Conservation (phyloP, 208 protist species). For the Trypanosoma scelopori region DNA sequence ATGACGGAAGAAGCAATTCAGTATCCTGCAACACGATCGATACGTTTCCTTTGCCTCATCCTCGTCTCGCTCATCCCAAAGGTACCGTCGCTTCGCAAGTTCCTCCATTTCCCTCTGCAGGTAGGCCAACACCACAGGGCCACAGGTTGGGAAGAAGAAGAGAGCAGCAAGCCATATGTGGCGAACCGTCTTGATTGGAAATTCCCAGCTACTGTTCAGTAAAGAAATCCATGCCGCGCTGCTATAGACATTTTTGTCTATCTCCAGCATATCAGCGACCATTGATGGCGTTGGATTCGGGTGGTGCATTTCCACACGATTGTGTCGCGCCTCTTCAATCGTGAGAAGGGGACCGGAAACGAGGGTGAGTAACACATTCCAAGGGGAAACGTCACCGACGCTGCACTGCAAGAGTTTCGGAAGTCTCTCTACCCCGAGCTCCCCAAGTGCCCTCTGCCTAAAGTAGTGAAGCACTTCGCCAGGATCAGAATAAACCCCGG, state of each 20-base stretch:
- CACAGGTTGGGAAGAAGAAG: slow-evolving; percentile 74
- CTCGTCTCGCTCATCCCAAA: slow-evolving; percentile 60
- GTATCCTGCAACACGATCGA: slow-evolving; percentile 55
- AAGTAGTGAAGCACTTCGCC: slow-evolving; percentile 16
- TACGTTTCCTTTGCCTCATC: slow-evolving; percentile 61
- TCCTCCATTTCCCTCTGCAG: slow-evolving; percentile 59
- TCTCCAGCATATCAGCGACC: slow-evolving; percentile 32
- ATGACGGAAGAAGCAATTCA: slow-evolving; percentile 84
- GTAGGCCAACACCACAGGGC: slow-evolving; percentile 52
- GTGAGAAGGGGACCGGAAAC: slow-evolving; percentile 34
- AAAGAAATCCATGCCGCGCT: slow-evolving; percentile 68
- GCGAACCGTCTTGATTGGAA: slow-evolving; percentile 68
- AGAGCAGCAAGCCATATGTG: slow-evolving; percentile 67
- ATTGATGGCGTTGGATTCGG: slow-evolving; percentile 65
- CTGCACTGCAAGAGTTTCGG: slow-evolving; percentile 47
- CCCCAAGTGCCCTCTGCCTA: slow-evolving; percentile 22
- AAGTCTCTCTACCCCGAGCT: slow-evolving; percentile 50
- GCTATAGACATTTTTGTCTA: slow-evolving; percentile 61
- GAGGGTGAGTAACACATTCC: slow-evolving; percentile 70
- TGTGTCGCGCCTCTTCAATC: slow-evolving; percentile 29
- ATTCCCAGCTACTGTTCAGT: slow-evolving; percentile 52
- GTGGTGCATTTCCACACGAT: slow-evolving; percentile 36
- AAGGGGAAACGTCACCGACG: slow-evolving; percentile 61
- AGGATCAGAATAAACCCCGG: slow-evolving; percentile 46
- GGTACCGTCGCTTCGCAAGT: slow-evolving; percentile 27